Conservation (phyloP, 2,329 filamentous ascomycete genomes). For the Chaetothyriales sp. region DNA sequence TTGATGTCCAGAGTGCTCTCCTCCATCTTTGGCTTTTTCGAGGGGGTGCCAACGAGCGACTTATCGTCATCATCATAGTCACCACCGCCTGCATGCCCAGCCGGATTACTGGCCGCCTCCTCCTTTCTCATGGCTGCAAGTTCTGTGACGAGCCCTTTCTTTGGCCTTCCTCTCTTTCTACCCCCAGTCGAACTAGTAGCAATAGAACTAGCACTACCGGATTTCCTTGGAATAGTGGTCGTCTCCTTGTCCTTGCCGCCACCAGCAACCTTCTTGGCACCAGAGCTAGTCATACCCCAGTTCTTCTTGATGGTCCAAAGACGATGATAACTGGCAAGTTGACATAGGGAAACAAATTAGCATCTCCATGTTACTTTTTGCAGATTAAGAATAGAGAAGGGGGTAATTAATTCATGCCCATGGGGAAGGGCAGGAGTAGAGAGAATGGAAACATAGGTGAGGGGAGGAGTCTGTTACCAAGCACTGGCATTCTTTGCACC, state of each 20-base stretch:
- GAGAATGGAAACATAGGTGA: neutral
- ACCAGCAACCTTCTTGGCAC: slow-evolving; percentile 1
- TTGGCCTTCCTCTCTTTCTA: no score
- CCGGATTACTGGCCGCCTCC: neutral
- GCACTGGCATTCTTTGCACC: slow-evolving; percentile 11
- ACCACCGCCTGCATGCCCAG: neutral
- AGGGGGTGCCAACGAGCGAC: no score
- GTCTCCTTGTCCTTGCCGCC: neutral
- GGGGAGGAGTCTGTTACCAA: slow-evolving; percentile 5
- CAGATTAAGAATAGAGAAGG: no score
- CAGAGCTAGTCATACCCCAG: slow-evolving; percentile 6
- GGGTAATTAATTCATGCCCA: no score
- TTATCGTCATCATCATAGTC: neutral
- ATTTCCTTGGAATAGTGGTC: neutral
- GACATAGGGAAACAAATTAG: neutral
- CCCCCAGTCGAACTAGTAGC: no score
- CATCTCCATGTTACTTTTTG: no score
- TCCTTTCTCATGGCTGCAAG: slow-evolving; percentile 4
- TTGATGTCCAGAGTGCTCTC: neutral
- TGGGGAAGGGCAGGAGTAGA: neutral
- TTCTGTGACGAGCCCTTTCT: neutral
- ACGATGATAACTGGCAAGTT: slow-evolving; percentile 9
- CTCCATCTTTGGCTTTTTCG: no score
- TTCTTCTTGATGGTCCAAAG: slow-evolving; percentile 12
- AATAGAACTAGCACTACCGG: no score